phyloP scores from a whole-genome alignment of 1,284 basidiomycete genomes.

The Sparassis latifolia region DNA sequence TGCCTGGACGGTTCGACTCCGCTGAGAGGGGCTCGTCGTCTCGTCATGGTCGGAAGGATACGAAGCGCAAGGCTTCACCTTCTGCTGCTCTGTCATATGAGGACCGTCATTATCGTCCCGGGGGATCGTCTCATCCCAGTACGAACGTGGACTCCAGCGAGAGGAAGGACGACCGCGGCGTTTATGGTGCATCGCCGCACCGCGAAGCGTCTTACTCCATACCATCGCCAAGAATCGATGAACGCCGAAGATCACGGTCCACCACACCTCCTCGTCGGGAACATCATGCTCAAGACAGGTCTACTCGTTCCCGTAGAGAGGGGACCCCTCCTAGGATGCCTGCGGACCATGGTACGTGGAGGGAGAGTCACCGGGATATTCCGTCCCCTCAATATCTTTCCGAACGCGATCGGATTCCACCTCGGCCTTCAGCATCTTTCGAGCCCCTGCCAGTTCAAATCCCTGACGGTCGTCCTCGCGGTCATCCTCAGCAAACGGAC shows the following conservation, averaged over 20 bases:
- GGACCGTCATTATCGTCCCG: constrained; percentile 62
- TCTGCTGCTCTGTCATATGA: constrained; percentile 37
- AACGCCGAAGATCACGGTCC: constrained; percentile 15
- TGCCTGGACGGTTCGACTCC: constrained; percentile 6
- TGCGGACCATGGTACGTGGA: constrained; percentile 12
- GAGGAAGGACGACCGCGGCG: constrained; percentile 12
- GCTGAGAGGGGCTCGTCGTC: constrained; percentile 9
- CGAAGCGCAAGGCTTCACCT: constrained; percentile 14
- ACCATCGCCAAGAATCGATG: constrained; percentile 9
- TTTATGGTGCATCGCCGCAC: constrained; percentile 3
- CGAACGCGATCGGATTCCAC: constrained; percentile 14
- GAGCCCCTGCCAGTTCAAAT: constrained; percentile 17
- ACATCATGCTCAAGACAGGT: constrained; percentile 5
- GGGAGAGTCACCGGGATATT: constrained; percentile 8
- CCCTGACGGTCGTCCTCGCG: constrained; percentile 15
- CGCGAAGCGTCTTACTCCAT: constrained; percentile 8
- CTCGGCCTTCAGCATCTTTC: constrained; percentile 10
- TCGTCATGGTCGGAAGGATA: constrained; percentile 9
- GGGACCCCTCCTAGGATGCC: constrained; percentile 12
- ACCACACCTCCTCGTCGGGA: constrained; percentile 17
- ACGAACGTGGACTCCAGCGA: constrained; percentile 5
- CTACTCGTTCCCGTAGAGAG: constrained; percentile 14
- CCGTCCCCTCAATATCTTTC: constrained; percentile 9
- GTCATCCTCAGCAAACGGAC: constrained; percentile 13
- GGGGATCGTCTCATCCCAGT: constrained; percentile 15